These are phyloP conservation scores for Lichtheimia ramosa DNA, from an alignment of 371 early-diverging fungal species.

Conservation along the genomic window DNA sequence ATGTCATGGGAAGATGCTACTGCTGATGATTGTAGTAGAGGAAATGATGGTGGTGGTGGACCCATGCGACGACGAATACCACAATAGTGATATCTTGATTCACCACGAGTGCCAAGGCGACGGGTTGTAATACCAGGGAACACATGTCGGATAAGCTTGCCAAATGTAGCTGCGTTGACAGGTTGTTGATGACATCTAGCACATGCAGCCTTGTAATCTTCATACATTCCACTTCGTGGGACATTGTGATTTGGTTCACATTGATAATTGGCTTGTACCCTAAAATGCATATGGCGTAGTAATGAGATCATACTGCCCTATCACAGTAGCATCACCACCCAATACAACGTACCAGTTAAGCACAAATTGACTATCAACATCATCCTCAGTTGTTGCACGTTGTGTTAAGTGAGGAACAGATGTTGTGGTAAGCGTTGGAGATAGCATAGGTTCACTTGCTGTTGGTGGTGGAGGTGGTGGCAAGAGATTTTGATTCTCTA, in stretches of 20 bases:
- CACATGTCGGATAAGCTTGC: slow-evolving; percentile 62
- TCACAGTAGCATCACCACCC: background rate
- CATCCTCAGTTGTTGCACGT: no score
- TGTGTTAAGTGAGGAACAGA: no score
- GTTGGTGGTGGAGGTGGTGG: no score
- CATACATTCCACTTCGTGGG: slow-evolving; percentile 61
- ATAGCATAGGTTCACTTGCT: no score
- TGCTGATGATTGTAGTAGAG: background rate
- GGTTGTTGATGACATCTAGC: slow-evolving; percentile 31
- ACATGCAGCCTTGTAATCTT: slow-evolving; percentile 58
- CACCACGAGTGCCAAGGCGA: slow-evolving; percentile 63
- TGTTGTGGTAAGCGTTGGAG: no score
- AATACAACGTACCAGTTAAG: background rate
- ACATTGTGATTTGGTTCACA: slow-evolving; percentile 52
- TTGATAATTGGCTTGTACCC: slow-evolving; percentile 60
- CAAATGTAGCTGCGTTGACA: slow-evolving; percentile 71
- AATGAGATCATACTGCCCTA: background rate
- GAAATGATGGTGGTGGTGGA: background rate
- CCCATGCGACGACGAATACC: slow-evolving; percentile 32
- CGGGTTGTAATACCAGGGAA: slow-evolving; percentile 65
- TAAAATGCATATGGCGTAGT: slow-evolving; percentile 6
- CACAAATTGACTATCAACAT: background rate
- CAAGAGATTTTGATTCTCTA: no score
- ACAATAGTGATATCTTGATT: slow-evolving; percentile 65
- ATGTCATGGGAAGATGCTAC: no score